Evolutionary conservation across 129 eudicot genomes (phyloP).

Genomic region (Helianthus tuberosus): DNA sequence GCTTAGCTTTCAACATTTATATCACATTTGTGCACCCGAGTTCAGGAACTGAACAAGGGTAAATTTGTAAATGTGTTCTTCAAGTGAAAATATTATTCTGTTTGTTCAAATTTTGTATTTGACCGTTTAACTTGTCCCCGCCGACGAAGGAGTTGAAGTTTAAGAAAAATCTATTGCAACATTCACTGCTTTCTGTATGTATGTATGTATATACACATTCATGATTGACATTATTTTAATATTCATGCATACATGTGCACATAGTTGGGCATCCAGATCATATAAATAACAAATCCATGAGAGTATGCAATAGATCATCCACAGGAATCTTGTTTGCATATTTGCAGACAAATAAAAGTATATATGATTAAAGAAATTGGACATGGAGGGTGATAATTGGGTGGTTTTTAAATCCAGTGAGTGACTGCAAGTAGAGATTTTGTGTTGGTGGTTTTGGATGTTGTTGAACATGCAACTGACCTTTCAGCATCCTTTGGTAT

Average conservation of each 20-base stretch:
- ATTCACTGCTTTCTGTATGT: slow-evolving; percentile 28
- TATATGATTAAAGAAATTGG: slow-evolving; percentile 7
- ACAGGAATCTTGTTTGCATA: slow-evolving; percentile 39
- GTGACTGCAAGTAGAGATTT: slow-evolving; percentile 35
- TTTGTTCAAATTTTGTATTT: not conserved
- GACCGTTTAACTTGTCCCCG: not conserved
- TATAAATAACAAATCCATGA: slow-evolving; percentile 22
- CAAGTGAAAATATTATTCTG: slow-evolving; percentile 16
- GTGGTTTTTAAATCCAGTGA: slow-evolving; percentile 24
- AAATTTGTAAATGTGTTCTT: slow-evolving; percentile 8
- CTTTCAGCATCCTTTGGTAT: slow-evolving; percentile 22
- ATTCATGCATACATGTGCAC: slow-evolving; percentile 24
- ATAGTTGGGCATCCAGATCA: slow-evolving; percentile 33
- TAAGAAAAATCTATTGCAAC: not conserved
- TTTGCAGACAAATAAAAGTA: slow-evolving; percentile 25
- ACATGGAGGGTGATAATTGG: slow-evolving; percentile 30
- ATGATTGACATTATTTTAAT: slow-evolving; percentile 28
- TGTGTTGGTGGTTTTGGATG: slow-evolving; percentile 40
- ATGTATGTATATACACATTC: slow-evolving; percentile 15
- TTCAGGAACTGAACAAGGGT: slow-evolving; percentile 32
- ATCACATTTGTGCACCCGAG: slow-evolving; percentile 16
- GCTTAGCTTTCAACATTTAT: slow-evolving; percentile 13
- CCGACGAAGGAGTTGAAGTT: not conserved
- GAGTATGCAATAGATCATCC: slow-evolving; percentile 39
- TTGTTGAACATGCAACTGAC: slow-evolving; percentile 34